A percentile compares a stretch with the other conserved stretches of the same genome.
These are phyloP conservation scores for Ustilago hordei DNA, from an alignment of 1,284 basidiomycete genomes.

Conservation along the genomic window DNA sequence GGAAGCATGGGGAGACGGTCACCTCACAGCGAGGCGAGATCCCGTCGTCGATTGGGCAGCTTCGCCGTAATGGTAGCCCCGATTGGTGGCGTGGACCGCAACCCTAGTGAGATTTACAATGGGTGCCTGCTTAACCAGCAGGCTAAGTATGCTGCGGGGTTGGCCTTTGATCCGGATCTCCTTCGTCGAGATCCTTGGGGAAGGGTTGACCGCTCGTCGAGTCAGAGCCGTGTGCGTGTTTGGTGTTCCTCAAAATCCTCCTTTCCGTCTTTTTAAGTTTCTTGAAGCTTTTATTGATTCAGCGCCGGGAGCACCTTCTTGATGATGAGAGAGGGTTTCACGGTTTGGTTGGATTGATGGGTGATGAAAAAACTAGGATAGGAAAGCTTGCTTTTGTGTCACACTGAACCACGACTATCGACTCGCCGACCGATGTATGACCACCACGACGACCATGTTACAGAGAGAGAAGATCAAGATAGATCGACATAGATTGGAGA, in stretches of 20 bases:
- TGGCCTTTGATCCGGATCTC: slow-evolving; percentile 55
- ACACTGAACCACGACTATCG: slow-evolving; percentile 36
- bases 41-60: slow-evolving; percentile 46
- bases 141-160: slow-evolving; percentile 26
- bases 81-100: slow-evolving; percentile 49
- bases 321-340: not conserved
- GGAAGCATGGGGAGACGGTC: slow-evolving; percentile 43
- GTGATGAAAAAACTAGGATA: slow-evolving; percentile 34
- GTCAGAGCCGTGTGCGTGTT: slow-evolving; percentile 57
- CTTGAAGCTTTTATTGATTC: slow-evolving; percentile 43
- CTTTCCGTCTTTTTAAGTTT: slow-evolving; percentile 24
- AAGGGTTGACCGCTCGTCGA: slow-evolving; percentile 55
- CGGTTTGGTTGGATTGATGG: slow-evolving; percentile 24
- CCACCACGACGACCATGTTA: slow-evolving; percentile 22
- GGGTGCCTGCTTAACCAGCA: slow-evolving; percentile 11
- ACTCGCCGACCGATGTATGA: slow-evolving; percentile 14
- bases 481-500: not conserved
- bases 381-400: slow-evolving; percentile 41
- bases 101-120: slow-evolving; percentile 40
- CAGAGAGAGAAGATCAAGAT: slow-evolving; percentile 13
- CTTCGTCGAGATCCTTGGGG: slow-evolving; percentile 49
- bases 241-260: slow-evolving; percentile 32
- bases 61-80: slow-evolving; percentile 35
- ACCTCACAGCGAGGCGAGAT: slow-evolving; percentile 53
- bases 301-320: slow-evolving; percentile 5